phyloP scores from a whole-genome alignment of 1,284 basidiomycete species.

The Testicularia cyperi region DNA sequence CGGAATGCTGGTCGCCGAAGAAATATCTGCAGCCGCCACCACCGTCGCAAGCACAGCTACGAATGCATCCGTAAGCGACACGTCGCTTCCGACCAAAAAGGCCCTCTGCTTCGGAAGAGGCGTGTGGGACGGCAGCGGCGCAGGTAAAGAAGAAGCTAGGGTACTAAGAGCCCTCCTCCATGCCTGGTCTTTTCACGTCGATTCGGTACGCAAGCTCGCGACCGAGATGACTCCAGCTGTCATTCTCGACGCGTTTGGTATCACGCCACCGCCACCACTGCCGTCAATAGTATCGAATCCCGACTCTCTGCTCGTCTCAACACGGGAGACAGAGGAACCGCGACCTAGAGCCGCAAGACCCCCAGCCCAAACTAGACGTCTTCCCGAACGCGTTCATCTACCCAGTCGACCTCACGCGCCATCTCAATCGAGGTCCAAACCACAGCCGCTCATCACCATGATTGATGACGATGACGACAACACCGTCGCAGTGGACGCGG shows the following conservation, averaged over 20 bases:
- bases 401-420: background rate
- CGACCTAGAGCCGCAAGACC: too few species aligned
- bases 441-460: slow-evolving; percentile 25
- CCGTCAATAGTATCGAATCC: too few species aligned
- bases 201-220: background rate
- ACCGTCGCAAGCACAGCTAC: too few species aligned
- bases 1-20: slow-evolving; percentile 91
- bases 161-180: slow-evolving; percentile 42
- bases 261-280: too few species aligned
- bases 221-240: background rate
- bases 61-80: slow-evolving; percentile 37
- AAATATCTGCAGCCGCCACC: too few species aligned
- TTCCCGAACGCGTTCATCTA: slow-evolving; percentile 8
- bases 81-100: slow-evolving; percentile 60
- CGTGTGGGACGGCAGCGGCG: slow-evolving; percentile 76
- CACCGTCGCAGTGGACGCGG: too few species aligned
- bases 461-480: slow-evolving; percentile 14
- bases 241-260: slow-evolving; percentile 1
- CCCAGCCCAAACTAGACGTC: slow-evolving; percentile 2
- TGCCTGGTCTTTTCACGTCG: slow-evolving; percentile 7
- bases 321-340: too few species aligned
- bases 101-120: slow-evolving; percentile 72
- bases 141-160: slow-evolving; percentile 64
- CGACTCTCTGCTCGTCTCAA: too few species aligned
- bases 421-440: too few species aligned